These are phyloP conservation scores for Hypoxylon intermedium DNA, from an alignment of 495 filamentous ascomycete genomes.

Conservation along the genomic window DNA sequence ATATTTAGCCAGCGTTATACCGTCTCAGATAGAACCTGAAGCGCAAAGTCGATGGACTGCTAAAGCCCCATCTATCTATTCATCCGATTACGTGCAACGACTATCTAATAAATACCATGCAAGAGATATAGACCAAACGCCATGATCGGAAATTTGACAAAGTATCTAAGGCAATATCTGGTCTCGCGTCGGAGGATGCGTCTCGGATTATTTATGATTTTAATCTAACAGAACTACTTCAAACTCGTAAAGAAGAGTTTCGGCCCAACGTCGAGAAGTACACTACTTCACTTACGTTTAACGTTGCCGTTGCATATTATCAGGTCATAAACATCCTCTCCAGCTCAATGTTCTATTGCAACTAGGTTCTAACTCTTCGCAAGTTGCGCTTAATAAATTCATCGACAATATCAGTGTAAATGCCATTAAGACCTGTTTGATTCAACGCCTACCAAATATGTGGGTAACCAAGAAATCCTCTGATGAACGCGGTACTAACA, in stretches of 20 bases:
- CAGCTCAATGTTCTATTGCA: no score
- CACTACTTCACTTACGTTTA: constrained; percentile 30
- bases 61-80: constrained; percentile 36
- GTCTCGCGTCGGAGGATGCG: constrained; percentile 26
- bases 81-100: constrained; percentile 62
- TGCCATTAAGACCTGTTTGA: constrained; percentile 53
- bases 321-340: constrained; percentile 37
- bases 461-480: no score
- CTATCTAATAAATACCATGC: constrained; percentile 56
- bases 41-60: constrained; percentile 35
- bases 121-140: constrained; percentile 47
- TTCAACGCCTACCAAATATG: constrained; percentile 32
- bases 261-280: constrained; percentile 29
- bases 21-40: constrained; percentile 33
- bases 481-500: neutral
- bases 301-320: constrained; percentile 51
- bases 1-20: constrained; percentile 49
- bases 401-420: constrained; percentile 62
- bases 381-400: constrained; percentile 63
- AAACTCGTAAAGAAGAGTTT: neutral
- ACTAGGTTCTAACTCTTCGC: constrained; percentile 17
- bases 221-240: neutral
- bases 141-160: constrained; percentile 41
- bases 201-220: neutral
- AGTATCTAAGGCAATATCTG: constrained; percentile 1